Conservation (phyloP, 768 basidiomycete species). For the Jaapia argillacea region DNA sequence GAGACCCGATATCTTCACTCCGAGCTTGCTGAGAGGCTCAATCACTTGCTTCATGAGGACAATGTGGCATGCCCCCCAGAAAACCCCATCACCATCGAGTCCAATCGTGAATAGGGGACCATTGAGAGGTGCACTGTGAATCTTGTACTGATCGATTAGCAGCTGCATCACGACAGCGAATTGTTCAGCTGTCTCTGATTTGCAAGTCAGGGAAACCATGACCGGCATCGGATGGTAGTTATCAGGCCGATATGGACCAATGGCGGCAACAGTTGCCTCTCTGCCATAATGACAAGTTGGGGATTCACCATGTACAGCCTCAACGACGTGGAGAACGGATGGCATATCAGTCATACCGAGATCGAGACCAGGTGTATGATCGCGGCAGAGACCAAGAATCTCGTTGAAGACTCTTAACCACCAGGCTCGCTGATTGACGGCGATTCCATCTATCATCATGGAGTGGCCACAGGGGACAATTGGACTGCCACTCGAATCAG, state of each 20-base stretch:
- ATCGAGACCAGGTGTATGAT: too few relatives aligned
- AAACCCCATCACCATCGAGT: not conserved
- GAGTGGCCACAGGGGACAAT: too few relatives aligned
- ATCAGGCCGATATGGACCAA: not conserved
- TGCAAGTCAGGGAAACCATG: not conserved
- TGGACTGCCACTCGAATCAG: too few relatives aligned
- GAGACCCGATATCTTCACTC: not conserved
- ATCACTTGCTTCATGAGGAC: not conserved
- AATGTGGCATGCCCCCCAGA: not conserved
- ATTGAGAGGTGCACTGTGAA: not conserved
- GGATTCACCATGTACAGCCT: too few relatives aligned
- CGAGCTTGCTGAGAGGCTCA: not conserved
- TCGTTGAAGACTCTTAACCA: too few relatives aligned
- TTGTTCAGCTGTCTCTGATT: not conserved
- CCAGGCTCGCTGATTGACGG: too few relatives aligned
- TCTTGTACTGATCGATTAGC: not conserved
- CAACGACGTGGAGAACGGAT: too few relatives aligned
- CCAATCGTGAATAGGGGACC: not conserved
- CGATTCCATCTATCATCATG: too few relatives aligned
- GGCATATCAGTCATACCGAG: too few relatives aligned
- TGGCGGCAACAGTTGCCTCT: not conserved
- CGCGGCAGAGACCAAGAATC: too few relatives aligned
- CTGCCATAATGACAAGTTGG: slow-evolving; percentile 1
- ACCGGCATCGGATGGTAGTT: not conserved
- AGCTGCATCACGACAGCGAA: not conserved